Evolutionary conservation across 177 flowering plant species (phyloP).

Genomic region (Vitis hybrid): DNA sequence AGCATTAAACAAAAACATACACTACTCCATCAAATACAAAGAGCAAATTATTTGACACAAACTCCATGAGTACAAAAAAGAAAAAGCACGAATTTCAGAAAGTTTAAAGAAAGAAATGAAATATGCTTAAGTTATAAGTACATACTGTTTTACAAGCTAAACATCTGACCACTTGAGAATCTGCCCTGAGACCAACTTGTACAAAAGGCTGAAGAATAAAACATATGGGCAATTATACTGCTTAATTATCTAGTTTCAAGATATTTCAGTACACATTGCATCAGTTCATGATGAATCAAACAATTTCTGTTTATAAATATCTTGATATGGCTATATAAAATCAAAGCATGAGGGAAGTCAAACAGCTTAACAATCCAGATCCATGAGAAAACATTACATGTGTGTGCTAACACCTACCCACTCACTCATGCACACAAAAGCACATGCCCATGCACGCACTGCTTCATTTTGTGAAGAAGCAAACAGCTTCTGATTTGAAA

Average conservation of each 20-base stretch:
- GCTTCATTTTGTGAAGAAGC: neutral
- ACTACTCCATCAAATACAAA: neutral
- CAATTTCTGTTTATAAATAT: too few species aligned
- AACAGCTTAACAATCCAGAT: too few species aligned
- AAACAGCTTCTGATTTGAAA: neutral
- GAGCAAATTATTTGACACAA: neutral
- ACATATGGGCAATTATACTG: neutral
- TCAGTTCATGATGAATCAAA: too few species aligned
- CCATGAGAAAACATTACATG: too few species aligned
- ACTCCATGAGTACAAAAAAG: neutral
- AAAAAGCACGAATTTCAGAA: neutral
- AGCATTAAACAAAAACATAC: too few species aligned
- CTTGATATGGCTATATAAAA: too few species aligned
- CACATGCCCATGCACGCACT: neutral
- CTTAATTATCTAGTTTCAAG: neutral
- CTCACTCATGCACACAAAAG: too few species aligned
- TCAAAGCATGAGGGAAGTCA: too few species aligned
- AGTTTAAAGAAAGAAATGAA: neutral
- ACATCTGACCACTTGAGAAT: conserved; percentile 62
- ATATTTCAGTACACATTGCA: neutral
- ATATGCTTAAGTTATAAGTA: neutral
- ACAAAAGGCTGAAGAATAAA: conserved; percentile 61
- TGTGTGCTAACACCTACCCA: too few species aligned
- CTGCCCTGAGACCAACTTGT: conserved; percentile 74
- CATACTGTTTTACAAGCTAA: conserved; percentile 85